Base-by-base conservation (phyloP, 805 yeast genomes). In the Metschnikowia arizonensis region DNA sequence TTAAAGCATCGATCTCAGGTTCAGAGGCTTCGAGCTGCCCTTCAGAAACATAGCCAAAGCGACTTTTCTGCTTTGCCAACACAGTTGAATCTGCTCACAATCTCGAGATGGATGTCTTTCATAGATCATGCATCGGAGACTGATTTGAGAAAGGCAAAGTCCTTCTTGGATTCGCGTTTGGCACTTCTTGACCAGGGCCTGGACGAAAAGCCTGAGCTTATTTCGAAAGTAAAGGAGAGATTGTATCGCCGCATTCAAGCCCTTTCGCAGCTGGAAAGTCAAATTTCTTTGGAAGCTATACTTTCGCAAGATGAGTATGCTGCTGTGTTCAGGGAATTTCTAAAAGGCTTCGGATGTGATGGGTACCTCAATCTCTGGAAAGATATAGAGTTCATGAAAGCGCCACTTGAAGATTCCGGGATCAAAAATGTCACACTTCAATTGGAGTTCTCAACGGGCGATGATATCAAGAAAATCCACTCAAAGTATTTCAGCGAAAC, bases 1-100 rank as follows among this genome's bases (percentile, higher is more conserved):
- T 68, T 90, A 58, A 81, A 81, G 50, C 95, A 88, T 56, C 69
- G 89, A 45, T 77, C 77, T 30, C 88, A 86, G 56, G 95, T 89
- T 0, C 78, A 82, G 48, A 77, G 81, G 51, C 73, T 90, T 18
- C 66, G 95, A 49, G 79, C 76, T 18, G 85, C 87, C 1, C 65
- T 89, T 29, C 83, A 82, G 50, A 76, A 79, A 49, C 93, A 88
- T 55, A 72, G 34, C 28, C 33, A 39, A 31, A 15, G 26, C 21
- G 42, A 39, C 14, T 21, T 30, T n/a, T 21, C 33, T 19, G 42
- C 35, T 6, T 28, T 39, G 14, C 42, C 42, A 4, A 21, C 25
- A 7, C 28, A 39, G 11, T 17, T 39, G 12, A 39, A 39, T 15
- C 42, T 21, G 32, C 29, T 29, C 19, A 39, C 42, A 9, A 9